Conservation (phyloP, 1,139 yeast genomes). For the Protomyces pachydermus region DNA sequence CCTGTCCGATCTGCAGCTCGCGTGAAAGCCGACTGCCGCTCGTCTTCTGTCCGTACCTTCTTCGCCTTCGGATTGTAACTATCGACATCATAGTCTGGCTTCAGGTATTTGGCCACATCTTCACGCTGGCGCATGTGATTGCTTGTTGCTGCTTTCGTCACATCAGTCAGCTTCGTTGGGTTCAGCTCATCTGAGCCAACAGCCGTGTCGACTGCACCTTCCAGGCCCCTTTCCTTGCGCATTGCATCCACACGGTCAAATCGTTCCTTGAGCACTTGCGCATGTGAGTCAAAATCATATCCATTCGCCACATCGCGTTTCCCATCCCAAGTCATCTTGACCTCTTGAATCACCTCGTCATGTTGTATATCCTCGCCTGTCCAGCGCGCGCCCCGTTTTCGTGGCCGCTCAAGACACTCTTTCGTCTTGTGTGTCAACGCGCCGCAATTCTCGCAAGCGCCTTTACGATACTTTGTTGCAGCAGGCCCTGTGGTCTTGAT, state of each 20-base stretch:
- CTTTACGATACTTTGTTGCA: slow-evolving; percentile 41
- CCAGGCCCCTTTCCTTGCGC: slow-evolving; percentile 32
- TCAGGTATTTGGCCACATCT: slow-evolving; percentile 52
- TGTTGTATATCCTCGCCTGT: slow-evolving; percentile 37
- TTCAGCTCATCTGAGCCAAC: slow-evolving; percentile 29
- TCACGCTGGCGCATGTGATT: slow-evolving; percentile 42
- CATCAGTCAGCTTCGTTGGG: slow-evolving; percentile 33
- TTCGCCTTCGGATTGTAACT: slow-evolving; percentile 53
- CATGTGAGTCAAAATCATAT: slow-evolving; percentile 58
- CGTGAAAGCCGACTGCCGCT: slow-evolving; percentile 43
- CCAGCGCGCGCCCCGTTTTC: slow-evolving; percentile 43
- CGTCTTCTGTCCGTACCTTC: slow-evolving; percentile 43
- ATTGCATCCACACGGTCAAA: slow-evolving; percentile 45
- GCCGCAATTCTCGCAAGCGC: slow-evolving; percentile 54
- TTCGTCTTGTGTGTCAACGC: slow-evolving; percentile 45
- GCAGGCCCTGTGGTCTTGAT: slow-evolving; percentile 34
- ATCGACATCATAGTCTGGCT: slow-evolving; percentile 40
- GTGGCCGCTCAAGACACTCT: slow-evolving; percentile 53
- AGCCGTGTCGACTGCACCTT: slow-evolving; percentile 32
- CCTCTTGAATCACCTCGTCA: slow-evolving; percentile 37
- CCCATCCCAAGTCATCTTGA: slow-evolving; percentile 50
- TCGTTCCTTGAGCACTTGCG: slow-evolving; percentile 44
- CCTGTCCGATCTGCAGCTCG: slow-evolving; percentile 43
- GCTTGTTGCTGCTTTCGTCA: slow-evolving; percentile 14
- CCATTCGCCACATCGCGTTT: slow-evolving; percentile 80